These are phyloP conservation scores for Boletus pseudopeckii DNA, from an alignment of 768 basidiomycete species.

Conservation along the genomic window DNA sequence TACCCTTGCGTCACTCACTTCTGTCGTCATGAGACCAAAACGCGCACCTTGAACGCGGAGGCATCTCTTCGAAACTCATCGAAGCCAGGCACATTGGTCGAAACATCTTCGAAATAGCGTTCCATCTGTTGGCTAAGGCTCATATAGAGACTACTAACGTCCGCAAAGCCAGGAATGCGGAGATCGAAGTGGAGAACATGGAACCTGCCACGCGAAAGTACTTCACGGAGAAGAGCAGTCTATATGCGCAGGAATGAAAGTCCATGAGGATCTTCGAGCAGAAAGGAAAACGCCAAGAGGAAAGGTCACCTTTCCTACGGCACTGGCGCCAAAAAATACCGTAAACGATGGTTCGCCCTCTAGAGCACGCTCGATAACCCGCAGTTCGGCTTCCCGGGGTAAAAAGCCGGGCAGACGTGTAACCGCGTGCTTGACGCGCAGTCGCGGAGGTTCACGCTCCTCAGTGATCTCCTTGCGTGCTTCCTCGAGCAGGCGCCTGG, in stretches of 20 bases:
- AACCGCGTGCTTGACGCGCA: conserved; percentile 74
- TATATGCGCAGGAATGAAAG: conserved; percentile 24
- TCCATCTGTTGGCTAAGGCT: conserved; percentile 81
- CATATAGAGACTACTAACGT: conserved; percentile 71
- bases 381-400: conserved; percentile 61
- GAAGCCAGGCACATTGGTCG: conserved; percentile 56
- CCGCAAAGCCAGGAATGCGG: conserved; percentile 80
- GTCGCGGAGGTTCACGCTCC: conserved; percentile 59
- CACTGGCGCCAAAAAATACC: conserved; percentile 75
- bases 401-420: conserved; percentile 74
- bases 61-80: conserved; percentile 72
- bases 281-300: background rate
- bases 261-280: background rate
- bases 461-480: conserved; percentile 73
- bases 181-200: conserved; percentile 84
- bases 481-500: conserved; percentile 71
- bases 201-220: conserved; percentile 63
- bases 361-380: conserved; percentile 60
- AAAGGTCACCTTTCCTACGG: conserved; percentile 67
- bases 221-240: conserved; percentile 77
- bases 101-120: conserved; percentile 68
- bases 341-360: conserved; percentile 75
- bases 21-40: background rate
- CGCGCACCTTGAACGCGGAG: conserved; percentile 70
- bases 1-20: background rate